Evolutionary conservation across 2,329 filamentous ascomycete genomes (phyloP).

Genomic region (Peltaster fructicola): DNA sequence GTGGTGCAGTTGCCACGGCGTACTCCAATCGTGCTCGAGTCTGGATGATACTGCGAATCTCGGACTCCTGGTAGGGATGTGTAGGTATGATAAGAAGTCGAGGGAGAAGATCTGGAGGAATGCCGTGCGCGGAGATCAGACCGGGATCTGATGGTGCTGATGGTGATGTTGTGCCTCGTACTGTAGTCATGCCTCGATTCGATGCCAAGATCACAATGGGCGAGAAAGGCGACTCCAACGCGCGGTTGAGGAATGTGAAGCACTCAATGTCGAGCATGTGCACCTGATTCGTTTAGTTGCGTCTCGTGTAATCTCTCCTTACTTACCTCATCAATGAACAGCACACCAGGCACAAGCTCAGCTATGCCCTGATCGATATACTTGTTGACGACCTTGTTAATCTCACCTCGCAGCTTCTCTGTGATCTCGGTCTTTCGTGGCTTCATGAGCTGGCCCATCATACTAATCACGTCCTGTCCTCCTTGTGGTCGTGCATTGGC

Average conservation of each 20-base stretch:
- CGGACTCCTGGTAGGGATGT: conserved; percentile 67
- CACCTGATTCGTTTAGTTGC: conserved; percentile 43
- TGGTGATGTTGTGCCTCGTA: conserved; percentile 48
- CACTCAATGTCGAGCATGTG: conserved; percentile 99
- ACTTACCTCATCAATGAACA: conserved; percentile 92
- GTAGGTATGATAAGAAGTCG: conserved; percentile 94
- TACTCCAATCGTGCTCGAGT: conserved; percentile 43
- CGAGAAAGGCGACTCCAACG: conserved; percentile 85
- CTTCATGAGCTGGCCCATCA: conserved; percentile 99
- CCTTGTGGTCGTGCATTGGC: conserved; percentile 91
- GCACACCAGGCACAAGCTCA: conserved; percentile 89
- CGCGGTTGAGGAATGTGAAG: conserved; percentile 96
- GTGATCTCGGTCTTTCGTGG: conserved; percentile 99
- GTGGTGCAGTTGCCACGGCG: conserved; percentile 17
- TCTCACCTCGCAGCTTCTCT: conserved; percentile 85
- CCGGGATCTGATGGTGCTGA: conserved; percentile 42
- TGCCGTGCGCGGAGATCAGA: conserved; percentile 66
- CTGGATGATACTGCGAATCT: conserved; percentile 83
- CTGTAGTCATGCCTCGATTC: conserved; percentile 84
- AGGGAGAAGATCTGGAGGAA: conserved; percentile 82
- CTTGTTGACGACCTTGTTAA: conserved; percentile 98
- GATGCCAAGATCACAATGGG: conserved; percentile 96
- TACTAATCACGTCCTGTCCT: conserved; percentile 98
- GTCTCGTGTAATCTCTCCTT: too few species aligned
- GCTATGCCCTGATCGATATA: conserved; percentile 98